Base-by-base conservation (phyloP, 2,329 filamentous ascomycete species). In the Diaporthe eres region DNA sequence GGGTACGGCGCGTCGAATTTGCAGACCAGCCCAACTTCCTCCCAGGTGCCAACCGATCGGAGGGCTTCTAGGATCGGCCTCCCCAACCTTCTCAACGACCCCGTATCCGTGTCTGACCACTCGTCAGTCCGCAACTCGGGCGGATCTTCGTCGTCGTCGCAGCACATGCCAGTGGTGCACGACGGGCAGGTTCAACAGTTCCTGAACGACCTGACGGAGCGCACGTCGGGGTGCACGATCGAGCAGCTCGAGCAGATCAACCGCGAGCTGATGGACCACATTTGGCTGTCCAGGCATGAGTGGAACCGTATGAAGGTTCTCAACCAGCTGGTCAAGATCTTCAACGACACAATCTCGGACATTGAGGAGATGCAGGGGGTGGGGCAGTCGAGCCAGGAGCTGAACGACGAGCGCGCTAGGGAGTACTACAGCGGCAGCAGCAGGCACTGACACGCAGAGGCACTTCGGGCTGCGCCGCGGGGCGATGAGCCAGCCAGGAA, bases 201-300 rank as follows among this genome's bases (percentile, higher is more conserved):
- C 74, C 88, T 95, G 74, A 82, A 87, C 0, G 87, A 91, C 51
- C 86, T 98, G 47, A 92, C 93, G 0, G 85, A 90, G 39, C 87
- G 89, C 60, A 96, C 94, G 2, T 92, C 91, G 28, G 95, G 94
- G 0, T 94, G 94, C 83, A 94, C 93, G 0, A 94, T 99, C 71
- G 97, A 99, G 85, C 96, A 99, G 83, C 87, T 99, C 28, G 96
- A 98, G 87, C 96, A 98, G 84, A 93, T 98, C 82, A 96, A 96
- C 83, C 93, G 95, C 10, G 92, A 93, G 79, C 87, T 98, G 78
- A 98, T 98, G 96, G 94, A 96, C 77, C 92, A 93, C 78, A 90
- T 98, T 60, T 99, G 97, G 97, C 89, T 89, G 77, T 90, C 90
- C 76, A 90, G 95, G 68, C 89, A 91, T 65, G 93, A 97, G 81